Conservation (phyloP, 78 protist species). For the Dictyostelium citrinum region DNA sequence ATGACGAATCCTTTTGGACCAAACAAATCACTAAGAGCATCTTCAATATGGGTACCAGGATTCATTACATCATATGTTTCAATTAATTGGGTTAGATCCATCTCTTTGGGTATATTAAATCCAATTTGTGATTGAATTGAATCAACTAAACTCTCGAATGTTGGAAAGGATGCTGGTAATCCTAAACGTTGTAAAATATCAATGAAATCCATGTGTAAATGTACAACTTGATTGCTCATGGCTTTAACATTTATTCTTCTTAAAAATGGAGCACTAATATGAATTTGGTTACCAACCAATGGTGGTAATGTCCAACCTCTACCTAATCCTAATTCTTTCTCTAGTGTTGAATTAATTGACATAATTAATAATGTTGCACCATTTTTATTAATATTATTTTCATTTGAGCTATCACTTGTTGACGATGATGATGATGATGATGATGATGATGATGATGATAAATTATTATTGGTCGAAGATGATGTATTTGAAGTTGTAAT, state of each 20-base stretch:
- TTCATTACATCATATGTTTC: not conserved
- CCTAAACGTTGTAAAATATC: slow-evolving; percentile 49
- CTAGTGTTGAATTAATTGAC: slow-evolving; percentile 55
- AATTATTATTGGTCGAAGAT: not conserved
- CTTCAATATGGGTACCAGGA: not conserved
- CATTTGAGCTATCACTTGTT: not conserved
- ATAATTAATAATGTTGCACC: slow-evolving; percentile 20
- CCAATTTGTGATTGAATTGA: not conserved
- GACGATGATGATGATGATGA: not conserved
- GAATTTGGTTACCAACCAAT: slow-evolving; percentile 59
- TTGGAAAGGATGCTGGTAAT: not conserved
- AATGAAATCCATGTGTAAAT: slow-evolving; percentile 43
- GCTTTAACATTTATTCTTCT: slow-evolving; percentile 22
- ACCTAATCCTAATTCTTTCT: slow-evolving; percentile 56
- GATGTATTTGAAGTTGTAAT: not conserved
- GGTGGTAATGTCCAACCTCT: slow-evolving; percentile 71
- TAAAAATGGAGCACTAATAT: slow-evolving; percentile 41
- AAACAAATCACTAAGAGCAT: not conserved
- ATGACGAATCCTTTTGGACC: not conserved
- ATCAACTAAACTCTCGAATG: not conserved
- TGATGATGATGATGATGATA: not conserved
- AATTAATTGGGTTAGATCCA: not conserved
- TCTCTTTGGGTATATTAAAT: not conserved
- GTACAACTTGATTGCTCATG: slow-evolving; percentile 5
- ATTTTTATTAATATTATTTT: not conserved